Base-by-base conservation (phyloP, 169 alveolate species). In the Neospora caninum region DNA sequence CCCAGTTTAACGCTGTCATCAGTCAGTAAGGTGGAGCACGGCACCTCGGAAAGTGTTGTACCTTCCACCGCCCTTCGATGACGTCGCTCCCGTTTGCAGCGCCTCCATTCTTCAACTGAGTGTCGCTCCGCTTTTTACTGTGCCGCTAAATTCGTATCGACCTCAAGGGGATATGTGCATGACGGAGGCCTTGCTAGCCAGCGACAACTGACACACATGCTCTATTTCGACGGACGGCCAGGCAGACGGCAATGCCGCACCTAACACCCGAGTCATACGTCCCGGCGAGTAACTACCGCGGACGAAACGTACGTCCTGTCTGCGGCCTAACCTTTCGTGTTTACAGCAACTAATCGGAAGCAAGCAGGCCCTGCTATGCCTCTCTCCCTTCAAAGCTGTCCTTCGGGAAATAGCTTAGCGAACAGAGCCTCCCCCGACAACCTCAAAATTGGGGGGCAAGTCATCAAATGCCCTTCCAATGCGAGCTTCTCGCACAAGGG, bases 401-500 rank as follows among this genome's bases (percentile, higher is more conserved):
- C 67, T 25, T 36, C 69, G 41, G 89, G 69, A 18, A 10, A 22
- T n/a, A 4, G 38, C 69, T 10, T 20, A 39, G 89, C 36, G 18
- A 78, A 34, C 25, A 41, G 84, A 16, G 41, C 69, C 67, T 31
- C 89, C 38, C 49, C 25, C 0, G 70, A 10, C 67, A 36, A 49
- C 9, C 89, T 82, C 69, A 25, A 82, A 39, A 69, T 42, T 10
- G 89, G 89, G 25, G 89, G 89, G 22, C 67, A 82, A 6, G 67
- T 39, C 41, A 0, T 82, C 69, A 82, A 45, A 36, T 29, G 54
- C 42, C 39, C 89, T n/a, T 82, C 67, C 4, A 41, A 16, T 10
- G 31, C 89, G 6, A 82, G 88, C 13, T 20, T 25, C 0, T 29
- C 89, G 42, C 18, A 29, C 25, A 82, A 82, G 41, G 41, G 69